Evolutionary conservation across 768 basidiomycete genomes (phyloP).

Genomic region (Auricularia cornea): DNA sequence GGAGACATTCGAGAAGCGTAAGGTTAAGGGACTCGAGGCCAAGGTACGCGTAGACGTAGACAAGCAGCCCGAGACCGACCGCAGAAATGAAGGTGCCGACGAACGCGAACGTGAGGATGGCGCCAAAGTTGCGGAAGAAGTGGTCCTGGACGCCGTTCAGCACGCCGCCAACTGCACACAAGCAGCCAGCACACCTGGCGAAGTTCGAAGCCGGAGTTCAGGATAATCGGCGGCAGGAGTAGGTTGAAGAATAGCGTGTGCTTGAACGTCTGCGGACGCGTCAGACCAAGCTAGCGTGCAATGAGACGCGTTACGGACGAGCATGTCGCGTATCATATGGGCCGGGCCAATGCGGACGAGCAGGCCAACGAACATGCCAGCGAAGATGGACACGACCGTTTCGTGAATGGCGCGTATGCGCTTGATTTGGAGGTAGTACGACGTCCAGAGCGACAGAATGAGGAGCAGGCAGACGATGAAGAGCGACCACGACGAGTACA

Average conservation of each 20-base stretch:
- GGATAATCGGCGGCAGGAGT: conserved; percentile 94
- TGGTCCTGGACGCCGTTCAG: conserved; percentile 57
- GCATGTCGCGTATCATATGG: conserved; percentile 92
- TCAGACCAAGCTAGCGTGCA: neutral
- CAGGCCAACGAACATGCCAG: conserved; percentile 92
- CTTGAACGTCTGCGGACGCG: conserved; percentile 68
- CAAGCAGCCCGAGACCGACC: conserved; percentile 86
- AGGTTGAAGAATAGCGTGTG: conserved; percentile 98
- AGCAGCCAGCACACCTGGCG: conserved; percentile 61
- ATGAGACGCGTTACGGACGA: conserved; percentile 51
- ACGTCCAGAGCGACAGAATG: conserved; percentile 89
- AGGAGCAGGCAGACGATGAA: conserved; percentile 89
- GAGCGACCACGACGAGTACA: conserved; percentile 89
- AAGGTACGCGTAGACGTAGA: conserved; percentile 90
- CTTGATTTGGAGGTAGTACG: conserved; percentile 96
- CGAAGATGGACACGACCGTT: conserved; percentile 90
- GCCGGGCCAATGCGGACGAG: conserved; percentile 86
- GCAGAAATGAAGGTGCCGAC: conserved; percentile 94
- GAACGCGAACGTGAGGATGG: conserved; percentile 90
- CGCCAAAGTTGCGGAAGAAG: conserved; percentile 97
- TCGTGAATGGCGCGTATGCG: conserved; percentile 93
- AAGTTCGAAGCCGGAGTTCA: conserved; percentile 96
- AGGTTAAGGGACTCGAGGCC: conserved; percentile 85
- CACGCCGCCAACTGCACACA: neutral
- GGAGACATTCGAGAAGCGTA: conserved; percentile 85